Evolutionary conservation across 208 protist genomes (phyloP).

Genomic region (Trypanosoma vivax): DNA sequence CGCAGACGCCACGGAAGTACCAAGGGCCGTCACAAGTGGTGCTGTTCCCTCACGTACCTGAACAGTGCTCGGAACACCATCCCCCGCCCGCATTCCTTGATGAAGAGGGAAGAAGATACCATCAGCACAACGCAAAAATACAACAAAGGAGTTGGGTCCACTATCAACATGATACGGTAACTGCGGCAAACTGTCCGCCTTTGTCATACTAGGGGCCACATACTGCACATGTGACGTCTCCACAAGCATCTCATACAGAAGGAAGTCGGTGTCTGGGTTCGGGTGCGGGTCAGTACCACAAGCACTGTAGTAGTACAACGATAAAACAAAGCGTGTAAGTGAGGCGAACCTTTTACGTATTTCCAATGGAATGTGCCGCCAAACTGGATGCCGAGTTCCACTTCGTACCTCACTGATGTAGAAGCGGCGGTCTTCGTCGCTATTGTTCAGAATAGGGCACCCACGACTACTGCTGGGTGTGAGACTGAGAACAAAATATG

Average conservation of each 20-base stretch:
- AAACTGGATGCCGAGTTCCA: slow-evolving; percentile 37
- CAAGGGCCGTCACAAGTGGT: neutral
- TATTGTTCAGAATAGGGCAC: neutral
- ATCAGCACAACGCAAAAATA: slow-evolving; percentile 36
- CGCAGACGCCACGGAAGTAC: neutral
- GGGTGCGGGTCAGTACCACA: neutral
- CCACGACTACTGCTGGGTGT: neutral
- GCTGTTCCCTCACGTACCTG: no score
- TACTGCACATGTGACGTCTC: slow-evolving; percentile 37
- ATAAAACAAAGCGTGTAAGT: slow-evolving; percentile 22
- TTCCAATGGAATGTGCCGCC: slow-evolving; percentile 23
- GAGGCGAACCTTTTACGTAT: neutral
- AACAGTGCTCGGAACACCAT: slow-evolving; percentile 1
- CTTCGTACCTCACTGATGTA: slow-evolving; percentile 34
- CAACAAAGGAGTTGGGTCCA: slow-evolving; percentile 15
- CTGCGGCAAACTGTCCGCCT: slow-evolving; percentile 26
- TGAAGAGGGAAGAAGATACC: slow-evolving; percentile 44
- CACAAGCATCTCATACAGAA: slow-evolving; percentile 31
- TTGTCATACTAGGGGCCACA: slow-evolving; percentile 31
- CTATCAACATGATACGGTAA: slow-evolving; percentile 22
- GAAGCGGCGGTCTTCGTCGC: neutral
- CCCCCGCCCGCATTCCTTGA: slow-evolving; percentile 13
- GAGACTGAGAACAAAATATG: slow-evolving; percentile 21
- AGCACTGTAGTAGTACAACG: slow-evolving; percentile 30
- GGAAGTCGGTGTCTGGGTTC: slow-evolving; percentile 19